Evolutionary conservation across 176 grass and related monocot species (phyloP), one percentile per base, ranked within the genome.

Genomic region (Bolboschoenus planiculmis): DNA sequence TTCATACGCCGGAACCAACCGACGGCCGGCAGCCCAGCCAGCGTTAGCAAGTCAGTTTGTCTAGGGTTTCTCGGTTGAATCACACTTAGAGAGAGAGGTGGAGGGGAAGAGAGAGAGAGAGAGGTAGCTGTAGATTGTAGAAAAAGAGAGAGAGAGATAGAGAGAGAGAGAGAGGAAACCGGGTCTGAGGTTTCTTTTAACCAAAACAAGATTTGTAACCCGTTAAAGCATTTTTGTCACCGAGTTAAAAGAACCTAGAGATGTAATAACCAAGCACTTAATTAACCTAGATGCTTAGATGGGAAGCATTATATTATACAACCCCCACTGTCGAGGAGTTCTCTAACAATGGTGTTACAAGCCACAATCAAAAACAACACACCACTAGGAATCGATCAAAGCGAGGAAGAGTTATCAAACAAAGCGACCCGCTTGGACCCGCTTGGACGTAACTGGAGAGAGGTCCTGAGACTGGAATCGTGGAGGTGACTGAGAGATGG

Each of bases 201-300:
- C 31, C 43, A 24, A 50, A 51, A 58, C 58, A 82, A 82, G 79
- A 61, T 82, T 58, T 58, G 79, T 29, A 82, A 64, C 35, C 57
- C 57, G 58, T 44, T 57, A 64, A 62, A 10, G n/a, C 56, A 29
- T 60, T 36, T 74, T 80, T 79, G 16, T 35, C 54, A 60, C 56
- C 57, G 18, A 57, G 77, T 57, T 58, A n/a, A 14, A 43, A 42
- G 23, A 62, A 81, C 78, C 34, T 58, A 2, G 1, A 35, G 54
- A 60, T 23, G 36, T 42, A 81, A 27, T 43, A 62, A 62, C 55
- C 56, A 57, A 81, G 35, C n/a, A n/a, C n/a, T n/a, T 20, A 62
- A 36, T 64, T 15, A 62, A 82, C 79, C 79, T 48, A 82, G 79
- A 82, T 81, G 79, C 56, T 65, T 7, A 65, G 59, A 48, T n/a